Percentiles rank a stretch among this genome's conserved stretches.
Evolutionary conservation across 2,329 filamentous ascomycete genomes (phyloP).

Genomic region (Polychaeton citri): DNA sequence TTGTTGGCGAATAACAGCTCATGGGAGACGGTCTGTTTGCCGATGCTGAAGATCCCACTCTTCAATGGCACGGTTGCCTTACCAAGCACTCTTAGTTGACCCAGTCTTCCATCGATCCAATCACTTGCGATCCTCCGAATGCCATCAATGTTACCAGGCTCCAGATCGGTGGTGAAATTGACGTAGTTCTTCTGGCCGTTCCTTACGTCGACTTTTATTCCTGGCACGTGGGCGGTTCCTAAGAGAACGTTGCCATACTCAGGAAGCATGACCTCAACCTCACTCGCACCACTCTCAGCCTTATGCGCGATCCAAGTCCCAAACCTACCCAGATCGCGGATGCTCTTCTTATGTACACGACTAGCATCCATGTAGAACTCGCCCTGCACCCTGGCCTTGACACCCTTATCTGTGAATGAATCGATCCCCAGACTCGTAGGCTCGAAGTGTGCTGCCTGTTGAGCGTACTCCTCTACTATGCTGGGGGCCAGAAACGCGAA

Average conservation of each 20-base stretch:
- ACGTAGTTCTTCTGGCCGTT: conserved; percentile 66
- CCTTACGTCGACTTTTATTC: conserved; percentile 60
- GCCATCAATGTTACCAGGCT: conserved; percentile 61
- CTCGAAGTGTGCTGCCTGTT: conserved; percentile 68
- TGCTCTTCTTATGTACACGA: conserved; percentile 55
- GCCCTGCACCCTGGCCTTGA: conserved; percentile 68
- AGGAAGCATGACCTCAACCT: conserved; percentile 65
- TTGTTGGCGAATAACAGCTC: conserved; percentile 60
- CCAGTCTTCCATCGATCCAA: conserved; percentile 70
- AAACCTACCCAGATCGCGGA: conserved; percentile 62
- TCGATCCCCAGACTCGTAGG: conserved; percentile 76
- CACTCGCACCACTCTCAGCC: conserved; percentile 59
- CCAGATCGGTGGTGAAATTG: conserved; percentile 65
- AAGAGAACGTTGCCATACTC: conserved; percentile 67
- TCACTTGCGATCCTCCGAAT: conserved; percentile 73
- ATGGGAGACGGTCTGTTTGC: conserved; percentile 62
- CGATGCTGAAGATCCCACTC: conserved; percentile 67
- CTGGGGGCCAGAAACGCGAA: conserved; percentile 72
- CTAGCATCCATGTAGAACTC: conserved; percentile 69
- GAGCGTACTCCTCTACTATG: conserved; percentile 71
- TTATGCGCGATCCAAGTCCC: conserved; percentile 69
- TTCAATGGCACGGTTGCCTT: conserved; percentile 61
- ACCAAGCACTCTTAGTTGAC: conserved; percentile 56
- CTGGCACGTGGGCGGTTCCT: conserved; percentile 64
- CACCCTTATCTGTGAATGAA: conserved; percentile 65